Evolutionary conservation across 805 yeast species (phyloP).

Genomic region (Kuraishia hungarica): DNA sequence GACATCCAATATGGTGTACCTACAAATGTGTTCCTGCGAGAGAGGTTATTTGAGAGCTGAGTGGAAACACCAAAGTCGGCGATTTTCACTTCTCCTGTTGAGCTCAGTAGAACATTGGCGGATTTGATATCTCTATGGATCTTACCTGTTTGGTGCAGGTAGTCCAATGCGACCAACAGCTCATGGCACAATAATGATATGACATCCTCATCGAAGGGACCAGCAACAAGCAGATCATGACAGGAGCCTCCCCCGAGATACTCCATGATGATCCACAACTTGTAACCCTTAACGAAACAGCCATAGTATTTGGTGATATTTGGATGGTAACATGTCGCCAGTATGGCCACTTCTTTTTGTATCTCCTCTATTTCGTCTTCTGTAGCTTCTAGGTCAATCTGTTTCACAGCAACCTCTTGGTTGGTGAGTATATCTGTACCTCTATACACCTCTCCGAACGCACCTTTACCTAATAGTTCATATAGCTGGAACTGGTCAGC

Average conservation of each 20-base stretch:
- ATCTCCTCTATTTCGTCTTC: conserved; percentile 67
- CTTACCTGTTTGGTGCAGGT: conserved; percentile 63
- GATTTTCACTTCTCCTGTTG: conserved; percentile 81
- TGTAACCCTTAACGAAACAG: conserved; percentile 59
- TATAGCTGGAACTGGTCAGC: conserved; percentile 38
- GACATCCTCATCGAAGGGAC: conserved; percentile 47
- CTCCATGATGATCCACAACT: conserved; percentile 79
- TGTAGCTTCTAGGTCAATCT: conserved; percentile 60
- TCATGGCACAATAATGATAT: conserved; percentile 48
- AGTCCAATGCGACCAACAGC: conserved; percentile 50
- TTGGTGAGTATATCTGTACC: conserved; percentile 39
- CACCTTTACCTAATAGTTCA: conserved; percentile 66
- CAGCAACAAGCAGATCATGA: conserved; percentile 51
- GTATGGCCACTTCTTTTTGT: conserved; percentile 60
- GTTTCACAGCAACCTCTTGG: conserved; percentile 49
- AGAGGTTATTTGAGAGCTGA: conserved; percentile 47
- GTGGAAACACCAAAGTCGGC: conserved; percentile 98
- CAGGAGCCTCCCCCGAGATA: conserved; percentile 73
- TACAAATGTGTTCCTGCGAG: conserved; percentile 42
- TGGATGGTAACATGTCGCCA: conserved; percentile 54
- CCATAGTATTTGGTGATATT: conserved; percentile 66
- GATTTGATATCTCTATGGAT: conserved; percentile 93
- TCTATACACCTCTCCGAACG: conserved; percentile 68
- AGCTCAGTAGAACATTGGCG: conserved; percentile 61
- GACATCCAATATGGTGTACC: conserved; percentile 66